These are phyloP conservation scores for Cenchrus americanus DNA, from an alignment of 176 grass and related monocot genomes.

Conservation along the genomic window DNA sequence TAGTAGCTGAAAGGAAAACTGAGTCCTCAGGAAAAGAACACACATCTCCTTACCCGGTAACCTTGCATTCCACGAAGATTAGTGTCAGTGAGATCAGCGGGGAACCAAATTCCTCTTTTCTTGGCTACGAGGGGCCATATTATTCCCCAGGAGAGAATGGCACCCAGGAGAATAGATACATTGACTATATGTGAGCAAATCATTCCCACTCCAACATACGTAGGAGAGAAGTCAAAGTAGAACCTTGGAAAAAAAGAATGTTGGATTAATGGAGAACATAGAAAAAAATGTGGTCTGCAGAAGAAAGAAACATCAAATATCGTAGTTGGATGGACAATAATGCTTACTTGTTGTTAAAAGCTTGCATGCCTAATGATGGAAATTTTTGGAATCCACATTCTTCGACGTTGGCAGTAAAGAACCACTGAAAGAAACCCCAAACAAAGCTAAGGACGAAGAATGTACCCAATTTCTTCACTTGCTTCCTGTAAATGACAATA, in stretches of 20 bases:
- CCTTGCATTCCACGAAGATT: constrained; percentile 62
- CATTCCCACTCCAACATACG: constrained; percentile 57
- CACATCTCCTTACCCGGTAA: constrained; percentile 46
- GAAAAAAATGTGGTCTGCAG: neutral
- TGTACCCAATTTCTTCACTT: constrained; percentile 52
- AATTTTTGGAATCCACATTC: constrained; percentile 52
- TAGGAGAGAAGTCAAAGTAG: constrained; percentile 60
- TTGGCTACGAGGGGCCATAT: constrained; percentile 58
- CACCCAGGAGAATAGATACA: constrained; percentile 49
- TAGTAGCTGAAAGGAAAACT: constrained; percentile 20
- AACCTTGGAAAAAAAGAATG: constrained; percentile 38
- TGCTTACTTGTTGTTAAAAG: constrained; percentile 40
- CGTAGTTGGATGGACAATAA: neutral
- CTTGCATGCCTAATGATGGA: constrained; percentile 57
- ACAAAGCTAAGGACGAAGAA: constrained; percentile 55
- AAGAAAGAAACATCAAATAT: constrained; percentile 13
- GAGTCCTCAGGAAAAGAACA: neutral
- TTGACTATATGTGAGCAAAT: constrained; percentile 60
- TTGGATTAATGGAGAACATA: constrained; percentile 1
- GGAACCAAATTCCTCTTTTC: constrained; percentile 47
- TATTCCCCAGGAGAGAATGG: constrained; percentile 58
- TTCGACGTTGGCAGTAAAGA: constrained; percentile 53
- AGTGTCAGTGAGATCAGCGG: constrained; percentile 19
- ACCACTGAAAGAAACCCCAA: constrained; percentile 78
- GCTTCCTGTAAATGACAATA: constrained; percentile 41